Base-by-base conservation (phyloP, 2,329 filamentous ascomycete species). In the Verticillium zaregamsianum region DNA sequence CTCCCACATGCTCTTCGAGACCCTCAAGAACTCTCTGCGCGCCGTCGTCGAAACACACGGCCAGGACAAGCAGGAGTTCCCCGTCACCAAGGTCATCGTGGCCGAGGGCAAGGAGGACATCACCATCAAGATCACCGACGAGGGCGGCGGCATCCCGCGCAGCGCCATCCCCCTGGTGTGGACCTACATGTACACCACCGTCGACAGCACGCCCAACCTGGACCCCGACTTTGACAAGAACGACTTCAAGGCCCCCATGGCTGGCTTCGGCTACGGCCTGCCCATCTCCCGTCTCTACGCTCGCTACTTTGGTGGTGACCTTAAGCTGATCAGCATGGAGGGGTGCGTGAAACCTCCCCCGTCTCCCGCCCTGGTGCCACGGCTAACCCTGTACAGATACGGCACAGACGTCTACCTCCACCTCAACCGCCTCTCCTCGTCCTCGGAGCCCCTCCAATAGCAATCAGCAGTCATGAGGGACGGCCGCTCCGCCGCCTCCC, bases 151-250 rank as follows among this genome's bases (percentile, higher is more conserved):
- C 65, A 98, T 99, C 59, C 93, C 95, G 0, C 83, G 95, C 70
- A 96, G 91, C 69, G 87, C 92, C 59, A 98, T 99, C 66, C 95
- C 95, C 5, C 84, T 99, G 15, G 95, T 98, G n/a, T 99, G 95
- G 95, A 99, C 95, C 14, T 99, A 99, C 76, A 99, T 98, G 95
- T 99, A 99, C 76, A 99, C 95, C 39, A 99, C 95, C 2, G 95
- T 99, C 66, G 95, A 98, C 75, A 88, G 93, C 69, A 98, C 95
- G 25, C 95, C 95, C 15, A 96, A 89, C 72, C 80, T 99, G 65
- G 95, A 99, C 72, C 95, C 95, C 0, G 94, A 98, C 74, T 99
- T 98, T 75, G 94, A 99, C 77, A 96, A 98, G 80, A 97, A 90
- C 78, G 95, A 99, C 76, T 99, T 99, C 82, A 98, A 99, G 77